Conservation (phyloP, 805 yeast species). For the Candida orba region DNA sequence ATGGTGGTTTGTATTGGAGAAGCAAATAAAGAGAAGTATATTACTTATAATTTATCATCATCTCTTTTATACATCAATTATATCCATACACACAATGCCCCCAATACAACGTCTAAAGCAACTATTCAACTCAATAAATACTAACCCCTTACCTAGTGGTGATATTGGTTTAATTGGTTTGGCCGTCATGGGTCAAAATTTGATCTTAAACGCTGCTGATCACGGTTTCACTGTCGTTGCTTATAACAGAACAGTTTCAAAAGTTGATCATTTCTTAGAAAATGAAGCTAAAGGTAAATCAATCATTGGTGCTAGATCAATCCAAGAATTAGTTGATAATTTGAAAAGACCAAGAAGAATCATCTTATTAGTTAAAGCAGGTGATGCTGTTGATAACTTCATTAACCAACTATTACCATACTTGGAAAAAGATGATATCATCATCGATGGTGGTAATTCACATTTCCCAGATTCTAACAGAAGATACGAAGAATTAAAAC, state of each 20-base stretch:
- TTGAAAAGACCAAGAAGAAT: constrained; percentile 97
- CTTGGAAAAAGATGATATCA: constrained; percentile 94
- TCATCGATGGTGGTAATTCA: constrained; percentile 99
- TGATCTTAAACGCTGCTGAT: constrained; percentile 96
- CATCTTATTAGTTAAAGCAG: constrained; percentile 92
- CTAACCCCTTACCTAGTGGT: constrained; percentile 43
- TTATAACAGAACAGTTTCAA: constrained; percentile 94
- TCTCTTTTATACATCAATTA: not conserved
- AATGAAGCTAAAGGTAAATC: constrained; percentile 97
- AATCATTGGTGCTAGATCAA: constrained; percentile 90
- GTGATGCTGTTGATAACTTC: constrained; percentile 87
- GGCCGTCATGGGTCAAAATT: constrained; percentile 99
- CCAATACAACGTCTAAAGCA: constrained; percentile 11
- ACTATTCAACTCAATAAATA: constrained; percentile 3
- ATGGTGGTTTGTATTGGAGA: not conserved
- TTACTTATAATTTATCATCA: too few relatives aligned
- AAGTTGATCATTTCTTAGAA: constrained; percentile 88
- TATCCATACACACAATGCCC: not conserved
- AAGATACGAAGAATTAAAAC: constrained; percentile 83
- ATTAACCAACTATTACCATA: constrained; percentile 82
- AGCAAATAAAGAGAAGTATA: too few relatives aligned
- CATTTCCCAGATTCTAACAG: constrained; percentile 99
- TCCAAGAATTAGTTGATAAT: constrained; percentile 79
- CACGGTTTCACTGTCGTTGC: constrained; percentile 98
- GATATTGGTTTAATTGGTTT: constrained; percentile 98